A percentile compares a stretch with the other conserved stretches of the same genome.
These are phyloP conservation scores for Phellopilus nigrolimitatus DNA, from an alignment of 1,284 basidiomycete species.

Conservation along the genomic window DNA sequence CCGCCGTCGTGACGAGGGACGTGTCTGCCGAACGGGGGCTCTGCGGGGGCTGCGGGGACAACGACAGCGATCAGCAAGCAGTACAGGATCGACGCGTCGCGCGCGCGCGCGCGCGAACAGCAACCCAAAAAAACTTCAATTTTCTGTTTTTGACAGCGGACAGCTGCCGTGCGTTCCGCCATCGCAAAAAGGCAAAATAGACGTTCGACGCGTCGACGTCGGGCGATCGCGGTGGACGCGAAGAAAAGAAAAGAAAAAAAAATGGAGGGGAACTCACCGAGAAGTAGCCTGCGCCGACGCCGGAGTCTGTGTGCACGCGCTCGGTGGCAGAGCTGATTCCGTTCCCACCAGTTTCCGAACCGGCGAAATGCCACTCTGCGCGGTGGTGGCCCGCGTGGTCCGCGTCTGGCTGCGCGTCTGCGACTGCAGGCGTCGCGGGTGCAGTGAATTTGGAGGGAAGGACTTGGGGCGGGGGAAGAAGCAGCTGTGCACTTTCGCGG, in stretches of 20 bases:
- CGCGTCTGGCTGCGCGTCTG: neutral
- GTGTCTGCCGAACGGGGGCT: constrained; percentile 6
- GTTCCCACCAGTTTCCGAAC: neutral
- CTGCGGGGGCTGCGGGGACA: neutral
- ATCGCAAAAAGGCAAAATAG: no score
- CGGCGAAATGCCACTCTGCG: neutral
- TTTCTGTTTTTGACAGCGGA: neutral
- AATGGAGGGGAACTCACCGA: constrained; percentile 6
- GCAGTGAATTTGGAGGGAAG: no score
- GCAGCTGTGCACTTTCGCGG: no score
- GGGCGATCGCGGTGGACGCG: neutral
- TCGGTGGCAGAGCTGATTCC: neutral
- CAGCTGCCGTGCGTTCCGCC: no score
- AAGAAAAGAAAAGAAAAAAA: neutral
- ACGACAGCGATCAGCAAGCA: neutral
- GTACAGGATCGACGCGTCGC: constrained; percentile 6
- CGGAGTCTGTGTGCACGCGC: no score
- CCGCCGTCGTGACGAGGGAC: neutral
- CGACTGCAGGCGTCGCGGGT: neutral
- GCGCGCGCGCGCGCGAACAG: neutral
- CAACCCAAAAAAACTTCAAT: neutral
- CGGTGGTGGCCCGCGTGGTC: neutral
- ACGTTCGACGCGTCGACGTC: neutral
- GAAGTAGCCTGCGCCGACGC: constrained; percentile 10
- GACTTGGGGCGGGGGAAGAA: no score